These are phyloP conservation scores for Lojkania enalia DNA, from an alignment of 2,329 filamentous ascomycete species.

Conservation along the genomic window DNA sequence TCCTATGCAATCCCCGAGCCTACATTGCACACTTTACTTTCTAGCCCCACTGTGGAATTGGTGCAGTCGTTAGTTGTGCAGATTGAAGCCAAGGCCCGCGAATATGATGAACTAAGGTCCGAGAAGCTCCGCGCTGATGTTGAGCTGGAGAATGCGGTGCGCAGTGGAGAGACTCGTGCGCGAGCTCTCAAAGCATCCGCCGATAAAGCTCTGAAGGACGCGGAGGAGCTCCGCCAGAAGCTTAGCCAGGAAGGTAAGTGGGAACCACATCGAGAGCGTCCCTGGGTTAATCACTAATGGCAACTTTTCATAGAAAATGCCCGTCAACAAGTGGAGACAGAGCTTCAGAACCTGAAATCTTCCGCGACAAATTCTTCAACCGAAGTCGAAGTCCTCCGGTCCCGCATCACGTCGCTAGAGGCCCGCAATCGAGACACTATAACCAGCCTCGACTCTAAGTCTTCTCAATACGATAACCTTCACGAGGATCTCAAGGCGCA, in stretches of 20 bases:
- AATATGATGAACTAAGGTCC: conserved; percentile 78
- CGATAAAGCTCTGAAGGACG: conserved; percentile 81
- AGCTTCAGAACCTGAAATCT: conserved; percentile 77
- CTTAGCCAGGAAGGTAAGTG: conserved; percentile 77
- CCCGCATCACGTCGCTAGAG: conserved; percentile 84
- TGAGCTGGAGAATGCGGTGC: conserved; percentile 87
- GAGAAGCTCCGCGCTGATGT: conserved; percentile 90
- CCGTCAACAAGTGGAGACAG: conserved; percentile 75
- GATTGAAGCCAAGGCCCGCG: conserved; percentile 76
- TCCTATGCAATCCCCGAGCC: conserved; percentile 70
- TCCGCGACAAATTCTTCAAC: conserved; percentile 72
- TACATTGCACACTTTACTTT: conserved; percentile 63
- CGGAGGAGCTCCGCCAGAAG: conserved; percentile 78
- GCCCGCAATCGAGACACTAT: conserved; percentile 90
- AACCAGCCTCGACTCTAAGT: conserved; percentile 86
- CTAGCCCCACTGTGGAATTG: conserved; percentile 75
- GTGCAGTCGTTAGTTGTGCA: conserved; percentile 74
- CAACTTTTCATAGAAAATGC: conserved; percentile 65
- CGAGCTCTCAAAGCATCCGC: conserved; percentile 79
- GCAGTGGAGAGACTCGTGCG: conserved; percentile 78
- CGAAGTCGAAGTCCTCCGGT: conserved; percentile 74
- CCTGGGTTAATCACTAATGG: conserved; percentile 15
- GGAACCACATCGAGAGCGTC: conserved; percentile 2
- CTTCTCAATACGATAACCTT: conserved; percentile 80
- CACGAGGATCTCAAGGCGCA: conserved; percentile 84